Percentiles rank a stretch among this genome's conserved stretches.
These are phyloP conservation scores for Sclerospora graminicola DNA, from an alignment of 352 stramenopile species.

Conservation along the genomic window DNA sequence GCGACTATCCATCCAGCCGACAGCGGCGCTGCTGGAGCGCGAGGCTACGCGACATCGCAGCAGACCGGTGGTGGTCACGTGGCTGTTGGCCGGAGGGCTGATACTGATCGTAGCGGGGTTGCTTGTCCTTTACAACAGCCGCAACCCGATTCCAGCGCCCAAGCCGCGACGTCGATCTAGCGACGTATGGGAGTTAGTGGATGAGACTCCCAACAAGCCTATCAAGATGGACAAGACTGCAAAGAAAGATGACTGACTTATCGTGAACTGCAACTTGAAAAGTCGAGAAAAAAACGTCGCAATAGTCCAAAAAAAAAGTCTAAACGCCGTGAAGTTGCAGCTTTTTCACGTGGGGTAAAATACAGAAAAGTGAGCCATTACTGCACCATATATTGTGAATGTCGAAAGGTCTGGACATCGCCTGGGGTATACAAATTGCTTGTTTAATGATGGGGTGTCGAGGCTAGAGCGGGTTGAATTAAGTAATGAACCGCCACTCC, in stretches of 20 bases:
- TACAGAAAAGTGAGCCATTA: too few species aligned
- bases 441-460: too few species aligned
- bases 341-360: too few species aligned
- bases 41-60: constrained; percentile 14
- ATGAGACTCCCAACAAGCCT: constrained; percentile 27
- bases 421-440: too few species aligned
- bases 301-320: too few species aligned
- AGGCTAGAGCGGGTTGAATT: too few species aligned
- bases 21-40: constrained; percentile 26
- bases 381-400: too few species aligned
- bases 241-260: constrained; percentile 24
- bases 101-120: constrained; percentile 32
- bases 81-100: constrained; percentile 38
- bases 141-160: constrained; percentile 15
- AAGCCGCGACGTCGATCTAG: constrained; percentile 23
- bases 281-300: constrained; percentile 8
- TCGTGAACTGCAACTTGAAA: too few species aligned
- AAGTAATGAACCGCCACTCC: too few species aligned
- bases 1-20: constrained; percentile 39
- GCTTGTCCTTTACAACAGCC: constrained; percentile 39
- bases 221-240: constrained; percentile 10
- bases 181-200: constrained; percentile 41
- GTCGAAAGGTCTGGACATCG: too few species aligned
- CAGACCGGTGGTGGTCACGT: constrained; percentile 15
- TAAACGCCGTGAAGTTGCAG: too few species aligned